Percentiles rank a stretch among this genome's conserved stretches.
These are phyloP conservation scores for Eutypa lata DNA, from an alignment of 2,329 filamentous ascomycete genomes.

Conservation along the genomic window DNA sequence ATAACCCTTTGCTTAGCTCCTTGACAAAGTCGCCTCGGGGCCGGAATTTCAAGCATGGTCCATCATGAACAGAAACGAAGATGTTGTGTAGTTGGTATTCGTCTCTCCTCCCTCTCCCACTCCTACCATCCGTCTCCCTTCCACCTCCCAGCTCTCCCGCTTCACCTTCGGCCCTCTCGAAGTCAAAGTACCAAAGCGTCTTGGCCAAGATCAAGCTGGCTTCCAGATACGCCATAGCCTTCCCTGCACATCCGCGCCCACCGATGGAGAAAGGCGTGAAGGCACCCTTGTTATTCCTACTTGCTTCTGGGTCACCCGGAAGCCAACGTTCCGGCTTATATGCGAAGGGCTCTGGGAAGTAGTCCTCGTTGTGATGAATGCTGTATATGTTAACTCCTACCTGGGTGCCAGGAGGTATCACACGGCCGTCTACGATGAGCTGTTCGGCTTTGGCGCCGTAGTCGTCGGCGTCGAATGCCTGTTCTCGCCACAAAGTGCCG, in stretches of 20 bases:
- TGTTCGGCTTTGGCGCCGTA: neutral
- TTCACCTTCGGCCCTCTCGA: neutral
- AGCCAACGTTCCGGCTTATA: neutral
- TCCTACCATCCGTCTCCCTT: too few relatives aligned
- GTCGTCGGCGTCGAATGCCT: neutral
- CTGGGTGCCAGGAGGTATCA: neutral
- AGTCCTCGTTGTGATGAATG: neutral
- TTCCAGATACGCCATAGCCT: neutral
- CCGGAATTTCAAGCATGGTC: neutral
- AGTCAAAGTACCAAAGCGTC: neutral
- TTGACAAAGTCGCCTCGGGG: too few relatives aligned
- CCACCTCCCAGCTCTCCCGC: neutral
- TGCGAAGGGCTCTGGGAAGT: neutral
- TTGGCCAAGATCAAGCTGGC: neutral
- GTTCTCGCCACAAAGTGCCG: neutral
- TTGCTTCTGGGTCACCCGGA: neutral
- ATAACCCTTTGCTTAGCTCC: too few relatives aligned
- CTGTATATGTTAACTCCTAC: neutral
- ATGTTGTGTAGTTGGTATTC: neutral
- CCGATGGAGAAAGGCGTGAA: neutral
- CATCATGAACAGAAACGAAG: neutral
- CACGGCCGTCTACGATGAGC: neutral
- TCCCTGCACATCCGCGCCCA: neutral
- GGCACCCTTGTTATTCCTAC: neutral
- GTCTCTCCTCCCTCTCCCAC: neutral